These are phyloP conservation scores for Keqinozyma sinolaborantium DNA, from an alignment of 1,139 yeast species.

Conservation along the genomic window DNA sequence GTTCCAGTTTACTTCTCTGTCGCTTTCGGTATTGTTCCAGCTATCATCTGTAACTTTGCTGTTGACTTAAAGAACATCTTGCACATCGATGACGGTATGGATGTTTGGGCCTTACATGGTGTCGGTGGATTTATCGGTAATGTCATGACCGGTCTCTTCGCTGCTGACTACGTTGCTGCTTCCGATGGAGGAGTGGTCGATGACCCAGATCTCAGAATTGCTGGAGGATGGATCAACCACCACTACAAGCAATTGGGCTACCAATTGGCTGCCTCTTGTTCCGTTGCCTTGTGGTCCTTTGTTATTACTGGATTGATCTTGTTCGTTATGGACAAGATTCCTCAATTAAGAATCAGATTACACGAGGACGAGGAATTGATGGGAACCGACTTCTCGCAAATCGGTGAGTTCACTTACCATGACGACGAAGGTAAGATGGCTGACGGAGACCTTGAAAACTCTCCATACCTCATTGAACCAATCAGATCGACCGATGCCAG, in stretches of 20 bases:
- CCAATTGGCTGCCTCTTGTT: slow-evolving; percentile 81
- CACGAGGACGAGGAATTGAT: slow-evolving; percentile 85
- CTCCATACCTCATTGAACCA: slow-evolving; percentile 71
- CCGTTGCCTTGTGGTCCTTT: slow-evolving; percentile 81
- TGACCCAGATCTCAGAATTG: slow-evolving; percentile 42
- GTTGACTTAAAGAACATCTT: slow-evolving; percentile 72
- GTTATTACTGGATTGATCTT: slow-evolving; percentile 70
- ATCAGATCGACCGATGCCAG: slow-evolving; percentile 57
- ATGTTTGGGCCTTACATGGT: slow-evolving; percentile 91
- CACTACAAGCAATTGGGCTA: slow-evolving; percentile 87
- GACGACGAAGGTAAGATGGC: slow-evolving; percentile 26
- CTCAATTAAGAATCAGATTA: slow-evolving; percentile 79
- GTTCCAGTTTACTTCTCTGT: slow-evolving; percentile 89
- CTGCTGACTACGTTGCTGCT: slow-evolving; percentile 88
- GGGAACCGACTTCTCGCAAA: slow-evolving; percentile 87
- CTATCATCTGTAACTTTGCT: slow-evolving; percentile 77
- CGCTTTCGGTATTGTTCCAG: slow-evolving; percentile 79
- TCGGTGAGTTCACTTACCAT: slow-evolving; percentile 79
- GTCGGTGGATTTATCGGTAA: slow-evolving; percentile 90
- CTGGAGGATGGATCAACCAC: slow-evolving; percentile 94
- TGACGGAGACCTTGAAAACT: slow-evolving; percentile 14
- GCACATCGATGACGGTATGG: slow-evolving; percentile 91
- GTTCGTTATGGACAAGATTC: slow-evolving; percentile 71
- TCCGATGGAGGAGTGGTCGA: slow-evolving; percentile 63
- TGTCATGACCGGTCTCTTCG: slow-evolving; percentile 83